These are phyloP conservation scores for Cinchona pubescens DNA, from an alignment of 257 asterid species.

Conservation along the genomic window DNA sequence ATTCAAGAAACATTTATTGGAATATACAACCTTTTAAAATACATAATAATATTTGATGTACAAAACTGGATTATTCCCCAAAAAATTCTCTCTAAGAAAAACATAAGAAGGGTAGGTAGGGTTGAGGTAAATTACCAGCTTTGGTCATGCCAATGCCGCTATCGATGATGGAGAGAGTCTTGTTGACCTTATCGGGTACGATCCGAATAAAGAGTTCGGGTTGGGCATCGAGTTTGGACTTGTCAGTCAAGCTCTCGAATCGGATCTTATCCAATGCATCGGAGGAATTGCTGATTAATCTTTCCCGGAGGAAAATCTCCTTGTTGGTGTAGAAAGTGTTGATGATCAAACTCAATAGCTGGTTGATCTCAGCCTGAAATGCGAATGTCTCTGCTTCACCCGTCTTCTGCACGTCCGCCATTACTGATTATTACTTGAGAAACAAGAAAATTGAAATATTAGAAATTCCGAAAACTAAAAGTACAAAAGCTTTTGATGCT, in stretches of 20 bases:
- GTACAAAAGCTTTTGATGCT: background rate
- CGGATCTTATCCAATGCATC: slow-evolving; percentile 82
- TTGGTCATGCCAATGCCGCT: slow-evolving; percentile 88
- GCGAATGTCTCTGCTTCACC: slow-evolving; percentile 62
- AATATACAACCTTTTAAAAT: too few species aligned
- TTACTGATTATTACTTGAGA: background rate
- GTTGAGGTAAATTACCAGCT: slow-evolving; percentile 51
- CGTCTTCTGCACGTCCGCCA: slow-evolving; percentile 55
- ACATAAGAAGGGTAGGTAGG: background rate
- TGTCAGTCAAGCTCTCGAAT: slow-evolving; percentile 72
- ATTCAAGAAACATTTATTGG: too few species aligned
- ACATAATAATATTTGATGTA: too few species aligned
- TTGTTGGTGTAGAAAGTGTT: slow-evolving; percentile 76
- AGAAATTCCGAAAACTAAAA: background rate
- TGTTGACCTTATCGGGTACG: slow-evolving; percentile 69
- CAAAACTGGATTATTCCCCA: too few species aligned
- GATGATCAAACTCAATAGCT: slow-evolving; percentile 66
- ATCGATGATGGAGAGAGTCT: slow-evolving; percentile 65
- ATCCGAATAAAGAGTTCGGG: slow-evolving; percentile 73
- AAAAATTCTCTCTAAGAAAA: background rate
- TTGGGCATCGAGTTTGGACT: slow-evolving; percentile 75
- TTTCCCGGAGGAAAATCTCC: slow-evolving; percentile 75
- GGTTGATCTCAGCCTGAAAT: slow-evolving; percentile 81
- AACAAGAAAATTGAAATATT: background rate
- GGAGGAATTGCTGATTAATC: slow-evolving; percentile 67